Base-by-base conservation (phyloP, 2,329 filamentous ascomycete genomes). In the Boeremia exigua region DNA sequence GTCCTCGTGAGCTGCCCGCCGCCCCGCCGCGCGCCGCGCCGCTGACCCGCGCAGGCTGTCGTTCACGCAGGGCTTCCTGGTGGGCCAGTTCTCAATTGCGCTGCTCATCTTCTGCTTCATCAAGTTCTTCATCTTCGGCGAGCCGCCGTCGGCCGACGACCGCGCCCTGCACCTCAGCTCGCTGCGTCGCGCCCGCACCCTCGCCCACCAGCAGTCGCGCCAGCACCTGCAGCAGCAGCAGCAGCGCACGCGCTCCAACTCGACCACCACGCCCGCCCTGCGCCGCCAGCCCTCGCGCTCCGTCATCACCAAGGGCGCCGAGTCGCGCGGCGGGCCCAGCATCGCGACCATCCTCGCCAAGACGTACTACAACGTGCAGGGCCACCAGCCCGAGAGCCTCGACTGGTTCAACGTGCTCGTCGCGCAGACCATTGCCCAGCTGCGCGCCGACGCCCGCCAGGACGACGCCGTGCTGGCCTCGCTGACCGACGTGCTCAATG, bases 391-490 rank as follows among this genome's bases (percentile, higher is more conserved):
- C 1, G 95, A 99, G 77, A 96, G 91, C 54, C 78, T 99, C 58
- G 95, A 99, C 77, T 99, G 95, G 95, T 98, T 99, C 83, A 99
- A 99, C 73, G 95, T 99, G 25, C 82, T 99, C 51, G 88, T 98
- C 47, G 95, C 93, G 2, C 95, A 99, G 78, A 96, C 95, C 0
- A 96, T 99, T 62, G 94, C 95, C 0, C 95, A 99, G 75, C 91
- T 98, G 68, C 85, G 95, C 56, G 91, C 90, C 65, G 96, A 98
- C 69, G 95, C 95, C 2, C 90, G 96, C 66, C 88, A 95, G 61
- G 90, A 98, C 65, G 92, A 95, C 71, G 91, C 91, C 3, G 96
- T 99, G 36, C 84, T 99, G 28, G 88, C 85, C 27, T 95, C 90
- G 6, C 79, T 99, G 34, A 96, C 88, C 1, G 90, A 91, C 49